Conservation (phyloP, 805 yeast species). For the Candida ulmi region DNA sequence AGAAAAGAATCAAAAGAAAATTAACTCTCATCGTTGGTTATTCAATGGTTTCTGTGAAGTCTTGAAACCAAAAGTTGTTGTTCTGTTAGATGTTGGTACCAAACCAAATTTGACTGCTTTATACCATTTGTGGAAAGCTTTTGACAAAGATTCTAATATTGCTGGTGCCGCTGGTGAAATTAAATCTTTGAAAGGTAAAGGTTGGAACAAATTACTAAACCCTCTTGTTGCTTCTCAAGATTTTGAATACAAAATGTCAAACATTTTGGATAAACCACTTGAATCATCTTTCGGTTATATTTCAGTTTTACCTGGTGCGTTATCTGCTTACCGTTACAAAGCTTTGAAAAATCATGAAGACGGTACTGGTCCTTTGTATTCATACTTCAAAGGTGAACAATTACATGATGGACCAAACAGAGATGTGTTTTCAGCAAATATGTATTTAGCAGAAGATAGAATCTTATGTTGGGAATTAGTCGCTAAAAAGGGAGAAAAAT, state of each 20-base stretch:
- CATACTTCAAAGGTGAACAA: conserved; percentile 87
- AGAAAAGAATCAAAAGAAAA: conserved; percentile 87
- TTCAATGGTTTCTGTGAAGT: conserved; percentile 93
- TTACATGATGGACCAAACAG: conserved; percentile 49
- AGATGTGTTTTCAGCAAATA: conserved; percentile 90
- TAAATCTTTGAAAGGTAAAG: conserved; percentile 89
- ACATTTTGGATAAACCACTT: conserved; percentile 88
- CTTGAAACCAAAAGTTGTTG: conserved; percentile 85
- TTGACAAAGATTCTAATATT: conserved; percentile 91
- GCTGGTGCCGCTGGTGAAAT: conserved; percentile 99
- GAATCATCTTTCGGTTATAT: conserved; percentile 93
- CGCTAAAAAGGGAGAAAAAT: conserved; percentile 74
- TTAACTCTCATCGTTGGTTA: conserved; percentile 97
- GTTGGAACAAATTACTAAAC: conserved; percentile 73
- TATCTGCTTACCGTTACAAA: conserved; percentile 87
- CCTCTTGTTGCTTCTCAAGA: conserved; percentile 96
- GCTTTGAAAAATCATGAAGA: conserved; percentile 81
- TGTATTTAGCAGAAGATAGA: conserved; percentile 97
- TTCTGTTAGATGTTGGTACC: conserved; percentile 95
- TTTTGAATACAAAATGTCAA: conserved; percentile 96
- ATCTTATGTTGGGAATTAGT: conserved; percentile 94
- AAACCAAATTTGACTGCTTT: conserved; percentile 84
- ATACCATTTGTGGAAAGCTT: conserved; percentile 95
- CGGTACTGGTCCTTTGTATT: conserved; percentile 86
- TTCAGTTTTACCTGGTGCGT: conserved; percentile 90